phyloP scores from a whole-genome alignment of 1,139 yeast genomes.

The Trichomonascaceae sp. region DNA sequence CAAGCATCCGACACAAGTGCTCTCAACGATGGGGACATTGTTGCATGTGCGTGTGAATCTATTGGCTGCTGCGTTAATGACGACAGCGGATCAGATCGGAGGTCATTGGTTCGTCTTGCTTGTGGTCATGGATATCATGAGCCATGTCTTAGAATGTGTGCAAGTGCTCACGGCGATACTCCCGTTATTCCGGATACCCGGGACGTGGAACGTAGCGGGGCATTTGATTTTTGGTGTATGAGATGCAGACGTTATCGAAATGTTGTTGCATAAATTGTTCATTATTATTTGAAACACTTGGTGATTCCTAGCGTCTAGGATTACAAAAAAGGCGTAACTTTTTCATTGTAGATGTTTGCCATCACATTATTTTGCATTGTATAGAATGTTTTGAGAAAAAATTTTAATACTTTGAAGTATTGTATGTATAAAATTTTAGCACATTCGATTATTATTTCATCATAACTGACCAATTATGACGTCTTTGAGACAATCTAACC shows the following conservation, averaged over 20 bases:
- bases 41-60: constrained; percentile 22
- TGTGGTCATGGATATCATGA: constrained; percentile 30
- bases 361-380: background rate
- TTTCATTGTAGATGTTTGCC: background rate
- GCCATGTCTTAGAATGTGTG: constrained; percentile 25
- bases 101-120: constrained; percentile 18
- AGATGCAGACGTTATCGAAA: constrained; percentile 26
- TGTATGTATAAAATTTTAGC: no score
- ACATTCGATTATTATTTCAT: background rate
- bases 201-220: constrained; percentile 14
- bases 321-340: background rate
- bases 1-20: background rate
- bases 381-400: background rate
- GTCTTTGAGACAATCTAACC: background rate
- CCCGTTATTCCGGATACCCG: constrained; percentile 21
- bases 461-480: background rate
- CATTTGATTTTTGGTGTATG: constrained; percentile 27
- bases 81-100: constrained; percentile 7
- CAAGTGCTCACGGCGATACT: constrained; percentile 28
- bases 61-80: constrained; percentile 23
- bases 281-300: background rate
- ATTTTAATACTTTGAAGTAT: background rate
- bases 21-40: background rate
- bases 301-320: background rate
- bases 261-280: constrained; percentile 7